Evolutionary conservation across 345 rosid genomes (phyloP), one percentile per base, ranked within the genome.

Genomic region (Brassica incana): DNA sequence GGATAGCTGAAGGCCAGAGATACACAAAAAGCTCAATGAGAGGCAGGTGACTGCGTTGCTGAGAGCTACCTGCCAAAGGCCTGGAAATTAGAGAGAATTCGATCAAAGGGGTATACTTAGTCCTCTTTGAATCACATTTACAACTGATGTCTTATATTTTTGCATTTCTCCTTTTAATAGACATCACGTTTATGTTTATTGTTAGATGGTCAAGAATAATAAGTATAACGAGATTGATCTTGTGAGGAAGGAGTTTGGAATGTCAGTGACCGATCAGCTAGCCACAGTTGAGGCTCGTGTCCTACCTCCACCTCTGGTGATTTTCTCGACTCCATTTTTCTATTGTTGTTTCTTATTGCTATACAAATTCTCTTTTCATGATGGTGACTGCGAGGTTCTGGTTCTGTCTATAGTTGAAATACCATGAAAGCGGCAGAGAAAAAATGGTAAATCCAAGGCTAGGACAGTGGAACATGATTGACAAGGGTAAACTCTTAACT

Each of bases 381-480:
- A n/a, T 45, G 2, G 30, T 60, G 40, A 62, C 65, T 7, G 16
- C 3, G 10, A 32, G 25, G 54, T 64, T 38, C 5, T 68, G 20
- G 43, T 74, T 65, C 5, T 69, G 64, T 20, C 11, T 77, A 75
- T 85, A 95, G 99, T 85, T 95, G 14, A 90, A 88, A 12, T 92
- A 91, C 68, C 90, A 87, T 78, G 91, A 77, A 4, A 72, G 82
- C 23, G 93, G 97, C 1, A 69, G 45, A 50, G 91, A 90, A 52
- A 1, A 58, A 6, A 75, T 15, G 14, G 92, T 87, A 35, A 77
- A 79, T 73, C 99, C 97, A 6, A 14, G 11, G 0, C n/a, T 58
- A 0, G 97, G 97, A 16, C 85, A 80, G n/a, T 92, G 98, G 98
- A 94, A 91, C 48, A 94, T 94, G 97, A 91, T 86, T 0, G 75